Conservation (phyloP, 73 alveolate genomes). For the Tetrahymena malaccensis region DNA sequence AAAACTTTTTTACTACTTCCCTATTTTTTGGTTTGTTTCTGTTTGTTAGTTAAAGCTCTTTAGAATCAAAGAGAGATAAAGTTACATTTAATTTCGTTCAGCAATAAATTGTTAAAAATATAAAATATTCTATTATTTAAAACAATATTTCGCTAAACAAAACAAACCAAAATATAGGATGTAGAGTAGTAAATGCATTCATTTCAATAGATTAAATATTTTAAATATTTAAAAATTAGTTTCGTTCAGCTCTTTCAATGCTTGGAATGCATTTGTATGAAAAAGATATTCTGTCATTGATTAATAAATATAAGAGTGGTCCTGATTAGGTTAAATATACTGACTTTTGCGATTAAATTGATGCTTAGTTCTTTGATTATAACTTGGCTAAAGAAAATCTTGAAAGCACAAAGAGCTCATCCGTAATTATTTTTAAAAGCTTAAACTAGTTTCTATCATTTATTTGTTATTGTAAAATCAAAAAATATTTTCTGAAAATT, state of each 20-base stretch:
- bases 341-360: conserved; percentile 55
- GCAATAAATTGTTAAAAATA: not conserved
- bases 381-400: conserved; percentile 33
- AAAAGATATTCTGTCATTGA: conserved; percentile 51
- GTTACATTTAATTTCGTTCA: not conserved
- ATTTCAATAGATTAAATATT: too few relatives aligned
- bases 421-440: conserved; percentile 6
- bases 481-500: not conserved
- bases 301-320: conserved; percentile 42
- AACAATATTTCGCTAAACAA: not conserved
- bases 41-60: not conserved
- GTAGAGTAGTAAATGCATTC: not conserved
- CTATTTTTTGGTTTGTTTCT: not conserved
- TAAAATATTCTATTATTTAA: not conserved
- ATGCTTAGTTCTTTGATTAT: conserved; percentile 43
- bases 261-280: conserved; percentile 50
- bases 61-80: not conserved
- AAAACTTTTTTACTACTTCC: not conserved
- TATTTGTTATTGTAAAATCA: not conserved
- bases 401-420: conserved; percentile 43
- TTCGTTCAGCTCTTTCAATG: conserved; percentile 61
- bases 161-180: not conserved
- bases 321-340: conserved; percentile 58
- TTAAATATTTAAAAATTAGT: conserved; percentile 9
- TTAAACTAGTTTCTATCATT: not conserved